These are phyloP conservation scores for Alternaria sp. DNA, from an alignment of 2,329 filamentous ascomycete genomes.

Conservation along the genomic window DNA sequence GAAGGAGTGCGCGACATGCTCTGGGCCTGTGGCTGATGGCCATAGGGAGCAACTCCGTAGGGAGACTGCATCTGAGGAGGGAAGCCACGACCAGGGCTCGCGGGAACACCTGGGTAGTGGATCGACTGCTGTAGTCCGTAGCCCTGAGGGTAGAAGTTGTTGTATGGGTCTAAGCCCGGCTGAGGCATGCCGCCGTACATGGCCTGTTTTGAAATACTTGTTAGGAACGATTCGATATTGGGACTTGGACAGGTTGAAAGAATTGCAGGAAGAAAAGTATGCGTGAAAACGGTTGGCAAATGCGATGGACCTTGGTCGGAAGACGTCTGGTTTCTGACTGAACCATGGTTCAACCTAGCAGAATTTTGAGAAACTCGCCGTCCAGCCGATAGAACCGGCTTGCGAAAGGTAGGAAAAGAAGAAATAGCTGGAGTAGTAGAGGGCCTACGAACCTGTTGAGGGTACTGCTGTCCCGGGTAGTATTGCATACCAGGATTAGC, in stretches of 20 bases:
- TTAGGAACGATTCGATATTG: slow-evolving; percentile 78
- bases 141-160: slow-evolving; percentile 58
- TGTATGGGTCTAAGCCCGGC: slow-evolving; percentile 54
- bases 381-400: slow-evolving; percentile 26
- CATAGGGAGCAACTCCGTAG: slow-evolving; percentile 63
- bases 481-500: slow-evolving; percentile 68
- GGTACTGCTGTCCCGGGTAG: slow-evolving; percentile 65
- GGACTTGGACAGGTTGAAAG: slow-evolving; percentile 65
- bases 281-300: slow-evolving; percentile 36
- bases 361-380: slow-evolving; percentile 26
- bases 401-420: slow-evolving; percentile 32
- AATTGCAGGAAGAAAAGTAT: not conserved
- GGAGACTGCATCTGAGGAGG: slow-evolving; percentile 55
- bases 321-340: slow-evolving; percentile 27
- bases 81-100: slow-evolving; percentile 58
- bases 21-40: slow-evolving; percentile 65
- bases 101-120: slow-evolving; percentile 58
- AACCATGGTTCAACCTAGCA: slow-evolving; percentile 18
- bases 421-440: slow-evolving; percentile 50
- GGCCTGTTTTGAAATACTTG: slow-evolving; percentile 69
- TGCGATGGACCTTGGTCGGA: slow-evolving; percentile 29
- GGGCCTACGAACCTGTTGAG: slow-evolving; percentile 68
- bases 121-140: slow-evolving; percentile 56
- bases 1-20: slow-evolving; percentile 72
- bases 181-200: slow-evolving; percentile 64